These are phyloP conservation scores for Globisporangium iwayamae DNA, from an alignment of 352 stramenopile genomes.

Conservation along the genomic window DNA sequence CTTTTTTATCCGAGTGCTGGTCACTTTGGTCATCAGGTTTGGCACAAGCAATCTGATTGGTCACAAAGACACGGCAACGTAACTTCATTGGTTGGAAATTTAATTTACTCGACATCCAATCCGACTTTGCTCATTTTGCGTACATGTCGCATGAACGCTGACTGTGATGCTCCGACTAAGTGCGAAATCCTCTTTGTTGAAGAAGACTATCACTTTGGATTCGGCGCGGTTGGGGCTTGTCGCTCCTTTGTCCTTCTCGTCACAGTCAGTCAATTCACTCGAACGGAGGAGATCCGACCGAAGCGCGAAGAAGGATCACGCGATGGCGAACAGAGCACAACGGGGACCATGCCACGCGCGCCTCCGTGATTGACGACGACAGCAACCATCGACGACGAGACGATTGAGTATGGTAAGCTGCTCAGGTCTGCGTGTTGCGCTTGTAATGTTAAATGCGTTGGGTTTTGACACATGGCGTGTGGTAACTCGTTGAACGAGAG, in stretches of 20 bases:
- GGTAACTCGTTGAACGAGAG: too few relatives aligned
- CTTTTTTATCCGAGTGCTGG: constrained; percentile 2
- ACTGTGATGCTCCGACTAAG: background rate
- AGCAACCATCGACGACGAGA: too few relatives aligned
- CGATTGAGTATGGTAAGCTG: too few relatives aligned
- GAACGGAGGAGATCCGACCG: constrained; percentile 1
- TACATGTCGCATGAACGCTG: background rate
- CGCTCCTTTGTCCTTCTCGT: too few relatives aligned
- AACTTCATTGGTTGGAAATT: background rate
- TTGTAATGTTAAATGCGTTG: too few relatives aligned
- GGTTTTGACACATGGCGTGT: too few relatives aligned
- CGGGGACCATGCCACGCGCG: background rate
- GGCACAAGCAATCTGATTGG: constrained; percentile 2
- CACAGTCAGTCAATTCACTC: background rate
- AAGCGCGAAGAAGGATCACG: constrained; percentile 5
- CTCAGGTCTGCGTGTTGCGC: too few relatives aligned
- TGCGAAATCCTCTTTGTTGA: background rate
- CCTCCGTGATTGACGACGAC: background rate
- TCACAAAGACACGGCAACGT: background rate
- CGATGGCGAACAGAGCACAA: background rate
- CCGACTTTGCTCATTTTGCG: background rate
- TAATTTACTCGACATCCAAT: background rate
- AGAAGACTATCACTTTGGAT: background rate
- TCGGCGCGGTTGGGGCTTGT: too few relatives aligned
- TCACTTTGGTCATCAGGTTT: background rate